Percentiles rank a stretch among this genome's conserved stretches.
Evolutionary conservation across 805 yeast genomes (phyloP).

Genomic region (Pichia occidentalis): DNA sequence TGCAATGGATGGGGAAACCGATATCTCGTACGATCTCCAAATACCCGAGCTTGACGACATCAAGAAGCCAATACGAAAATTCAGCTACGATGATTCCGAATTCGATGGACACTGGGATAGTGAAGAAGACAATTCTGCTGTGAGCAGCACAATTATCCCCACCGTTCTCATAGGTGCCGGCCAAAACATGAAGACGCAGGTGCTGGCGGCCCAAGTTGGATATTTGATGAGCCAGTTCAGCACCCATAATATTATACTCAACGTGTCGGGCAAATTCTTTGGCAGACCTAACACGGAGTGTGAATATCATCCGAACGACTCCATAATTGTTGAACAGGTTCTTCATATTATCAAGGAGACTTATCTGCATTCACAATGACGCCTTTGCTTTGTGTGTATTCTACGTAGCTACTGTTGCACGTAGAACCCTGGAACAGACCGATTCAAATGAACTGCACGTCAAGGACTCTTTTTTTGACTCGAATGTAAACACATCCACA

Average conservation of each 20-base stretch:
- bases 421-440: too few species aligned
- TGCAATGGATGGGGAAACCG: conserved; percentile 39
- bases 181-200: conserved; percentile 39
- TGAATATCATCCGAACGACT: conserved; percentile 6
- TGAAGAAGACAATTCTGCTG: conserved; percentile 28
- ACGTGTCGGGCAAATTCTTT: conserved; percentile 44
- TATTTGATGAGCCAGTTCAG: conserved; percentile 31
- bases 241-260: conserved; percentile 37
- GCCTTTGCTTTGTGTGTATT: not conserved
- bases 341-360: conserved; percentile 4
- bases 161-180: conserved; percentile 39
- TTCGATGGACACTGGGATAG: conserved; percentile 15
- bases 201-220: conserved; percentile 44
- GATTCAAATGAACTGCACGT: too few species aligned
- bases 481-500: too few species aligned
- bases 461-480: too few species aligned
- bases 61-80: conserved; percentile 15
- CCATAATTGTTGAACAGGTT: conserved; percentile 6
- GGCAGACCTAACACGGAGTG: conserved; percentile 3
- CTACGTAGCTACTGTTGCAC: too few species aligned
- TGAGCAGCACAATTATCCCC: conserved; percentile 19
- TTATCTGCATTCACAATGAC: not conserved
- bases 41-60: conserved; percentile 17
- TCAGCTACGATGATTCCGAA: conserved; percentile 7
- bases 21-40: conserved; percentile 42